Conservation (phyloP, 371 early-diverging fungal species). For the Circinella minor region DNA sequence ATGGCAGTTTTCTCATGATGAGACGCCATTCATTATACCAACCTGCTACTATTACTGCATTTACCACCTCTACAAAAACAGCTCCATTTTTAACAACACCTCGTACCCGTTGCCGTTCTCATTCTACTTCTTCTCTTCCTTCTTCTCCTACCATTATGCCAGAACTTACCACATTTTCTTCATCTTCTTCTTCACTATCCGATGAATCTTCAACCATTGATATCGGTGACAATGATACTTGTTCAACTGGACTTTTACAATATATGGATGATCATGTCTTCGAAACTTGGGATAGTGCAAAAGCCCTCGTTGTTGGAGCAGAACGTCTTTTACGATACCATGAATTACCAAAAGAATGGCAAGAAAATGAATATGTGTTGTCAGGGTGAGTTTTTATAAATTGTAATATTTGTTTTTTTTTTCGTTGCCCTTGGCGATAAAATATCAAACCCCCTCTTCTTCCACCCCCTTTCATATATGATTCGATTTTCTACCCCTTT, state of each 20-base stretch:
- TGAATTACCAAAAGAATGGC: conserved; percentile 69
- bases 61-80: background rate
- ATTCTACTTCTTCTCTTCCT: conserved; percentile 14
- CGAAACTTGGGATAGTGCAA: conserved; percentile 58
- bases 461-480: background rate
- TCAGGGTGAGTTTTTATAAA: conserved; percentile 44
- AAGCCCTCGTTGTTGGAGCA: conserved; percentile 60
- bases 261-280: conserved; percentile 48
- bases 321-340: conserved; percentile 62
- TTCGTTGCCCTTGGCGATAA: too few relatives aligned
- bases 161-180: conserved; percentile 5
- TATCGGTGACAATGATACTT: background rate
- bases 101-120: conserved; percentile 13
- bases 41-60: background rate
- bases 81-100: conserved; percentile 1
- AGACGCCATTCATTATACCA: conserved; percentile 13
- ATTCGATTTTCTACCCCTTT: too few relatives aligned
- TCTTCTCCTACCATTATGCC: background rate
- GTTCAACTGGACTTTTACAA: conserved; percentile 28
- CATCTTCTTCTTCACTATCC: background rate
- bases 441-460: background rate
- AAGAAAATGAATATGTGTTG: conserved; percentile 70
- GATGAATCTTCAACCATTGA: conserved; percentile 1
- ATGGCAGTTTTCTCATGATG: conserved; percentile 5
- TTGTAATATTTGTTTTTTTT: too few relatives aligned